Percentiles rank a stretch among this genome's conserved stretches.
These are phyloP conservation scores for Cladophialophora psammophila DNA, from an alignment of 2,329 filamentous ascomycete genomes.

Conservation along the genomic window DNA sequence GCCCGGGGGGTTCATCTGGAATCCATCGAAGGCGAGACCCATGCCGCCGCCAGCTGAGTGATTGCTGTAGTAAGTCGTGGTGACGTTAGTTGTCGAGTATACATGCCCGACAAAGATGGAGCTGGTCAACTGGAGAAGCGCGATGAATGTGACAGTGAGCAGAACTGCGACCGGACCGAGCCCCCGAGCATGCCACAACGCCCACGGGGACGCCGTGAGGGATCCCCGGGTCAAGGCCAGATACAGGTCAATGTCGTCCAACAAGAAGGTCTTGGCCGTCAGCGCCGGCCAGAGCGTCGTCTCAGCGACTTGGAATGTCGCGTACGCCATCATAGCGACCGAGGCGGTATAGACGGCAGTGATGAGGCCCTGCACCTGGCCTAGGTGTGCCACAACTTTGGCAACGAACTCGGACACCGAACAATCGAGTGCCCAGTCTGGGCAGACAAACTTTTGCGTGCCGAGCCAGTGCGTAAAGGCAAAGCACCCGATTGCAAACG, in stretches of 20 bases:
- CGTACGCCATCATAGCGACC: slow-evolving; percentile 7
- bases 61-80: slow-evolving; percentile 10
- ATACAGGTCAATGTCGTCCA: slow-evolving; percentile 2
- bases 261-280: not conserved
- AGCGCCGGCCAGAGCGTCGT: slow-evolving; percentile 9
- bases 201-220: not conserved
- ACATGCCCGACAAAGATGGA: slow-evolving; percentile 6
- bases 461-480: slow-evolving; percentile 3
- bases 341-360: slow-evolving; percentile 5
- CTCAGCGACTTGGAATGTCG: slow-evolving; percentile 2
- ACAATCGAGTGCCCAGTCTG: slow-evolving; percentile 9
- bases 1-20: slow-evolving; percentile 7
- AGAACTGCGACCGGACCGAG: not conserved
- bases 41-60: slow-evolving; percentile 5
- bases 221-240: slow-evolving; percentile 10
- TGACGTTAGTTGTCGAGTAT: slow-evolving; percentile 3
- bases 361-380: slow-evolving; percentile 6
- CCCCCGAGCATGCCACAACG: slow-evolving; percentile 6
- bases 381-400: slow-evolving; percentile 7
- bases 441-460: slow-evolving; percentile 5
- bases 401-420: slow-evolving; percentile 6
- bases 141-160: not conserved
- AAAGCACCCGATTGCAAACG: not conserved
- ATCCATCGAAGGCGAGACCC: slow-evolving; percentile 4
- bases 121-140: slow-evolving; percentile 4